These are phyloP conservation scores for Blastobotrys terrestris DNA, from an alignment of 805 yeast genomes.

Conservation along the genomic window DNA sequence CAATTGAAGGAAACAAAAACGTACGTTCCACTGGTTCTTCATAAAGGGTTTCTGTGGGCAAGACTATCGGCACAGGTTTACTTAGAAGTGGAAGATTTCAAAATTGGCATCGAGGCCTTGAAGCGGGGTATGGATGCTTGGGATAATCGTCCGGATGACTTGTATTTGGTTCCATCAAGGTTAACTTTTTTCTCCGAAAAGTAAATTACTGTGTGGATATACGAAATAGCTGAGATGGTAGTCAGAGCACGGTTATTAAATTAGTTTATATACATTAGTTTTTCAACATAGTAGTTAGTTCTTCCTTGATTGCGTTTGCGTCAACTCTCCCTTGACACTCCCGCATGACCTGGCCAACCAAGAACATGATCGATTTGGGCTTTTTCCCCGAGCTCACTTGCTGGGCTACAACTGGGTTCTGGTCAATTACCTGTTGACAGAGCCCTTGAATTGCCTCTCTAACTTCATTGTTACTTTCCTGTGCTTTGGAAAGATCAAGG, in stretches of 20 bases:
- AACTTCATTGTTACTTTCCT: constrained; percentile 23
- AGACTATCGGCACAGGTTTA: constrained; percentile 60
- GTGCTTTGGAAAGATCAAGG: constrained; percentile 34
- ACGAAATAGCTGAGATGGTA: too few species aligned
- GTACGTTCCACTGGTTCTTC: constrained; percentile 41
- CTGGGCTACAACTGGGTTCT: constrained; percentile 49
- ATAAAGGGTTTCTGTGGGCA: constrained; percentile 37
- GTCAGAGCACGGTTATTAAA: too few species aligned
- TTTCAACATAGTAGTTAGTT: constrained; percentile 1
- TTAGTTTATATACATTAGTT: neutral
- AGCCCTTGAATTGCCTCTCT: constrained; percentile 36
- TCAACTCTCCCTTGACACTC: constrained; percentile 60
- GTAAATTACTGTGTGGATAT: too few species aligned
- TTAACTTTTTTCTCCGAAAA: neutral
- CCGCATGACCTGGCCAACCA: constrained; percentile 84
- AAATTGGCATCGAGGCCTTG: constrained; percentile 39
- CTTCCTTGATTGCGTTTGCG: constrained; percentile 15
- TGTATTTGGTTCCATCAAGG: neutral
- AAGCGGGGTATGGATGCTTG: constrained; percentile 26
- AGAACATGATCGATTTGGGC: constrained; percentile 58
- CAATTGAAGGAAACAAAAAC: constrained; percentile 35
- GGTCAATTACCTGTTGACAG: constrained; percentile 41
- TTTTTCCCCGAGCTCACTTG: constrained; percentile 54
- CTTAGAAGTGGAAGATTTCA: constrained; percentile 50
- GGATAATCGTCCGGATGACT: neutral